Evolutionary conservation across 139 green algal species (phyloP), one percentile per base, ranked within the genome.

Genomic region (Limnomonas spitsbergensis): DNA sequence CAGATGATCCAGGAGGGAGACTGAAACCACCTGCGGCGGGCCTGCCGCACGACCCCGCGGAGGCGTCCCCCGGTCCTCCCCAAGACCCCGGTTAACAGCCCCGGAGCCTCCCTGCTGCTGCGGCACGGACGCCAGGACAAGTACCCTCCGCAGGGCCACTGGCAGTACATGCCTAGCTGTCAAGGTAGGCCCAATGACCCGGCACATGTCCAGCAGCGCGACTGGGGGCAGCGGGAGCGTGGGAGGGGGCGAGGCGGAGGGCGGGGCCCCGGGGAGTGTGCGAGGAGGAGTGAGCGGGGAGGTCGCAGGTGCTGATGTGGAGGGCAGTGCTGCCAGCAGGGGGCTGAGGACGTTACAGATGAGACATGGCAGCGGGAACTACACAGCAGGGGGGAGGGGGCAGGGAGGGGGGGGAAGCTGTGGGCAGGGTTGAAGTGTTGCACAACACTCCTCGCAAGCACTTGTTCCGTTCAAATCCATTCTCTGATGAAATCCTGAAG

Each of bases 161-260:
- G 66, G 66, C 66, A 72, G 27, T 72, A 72, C 66, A 34, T 72
- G 66, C n/a, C 66, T 32, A 20, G 66, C 66, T 34, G 66, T 72
- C 66, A 72, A 37, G n/a, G 31, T 34, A 32, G n/a, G n/a, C 29
- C 66, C 66, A 32, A 72, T 72, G 26, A 72, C n/a, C 24, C n/a
- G n/a, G 66, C 66, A 72, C 66, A 72, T 20, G 26, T 20, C 66
- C 9, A 37, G n/a, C 26, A 72, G 66, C n/a, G 66, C 66, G 9
- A 20, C 29, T 72, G 66, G 47, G 47, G n/a, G n/a, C n/a, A n/a
- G n/a, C 47, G 14, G 20, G 14, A 24, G 47, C 47, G 20, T 14
- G 47, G 47, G 47, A 61, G 47, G 20, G 14, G 47, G 47, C 24
- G 47, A n/a, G n/a, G n/a, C n/a, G n/a, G n/a, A n/a, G n/a, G n/a